A percentile compares a stretch with the other conserved stretches of the same genome.
These are phyloP conservation scores for Cardamine chenopodiifolia DNA, from an alignment of 345 rosid genomes.

Conservation along the genomic window DNA sequence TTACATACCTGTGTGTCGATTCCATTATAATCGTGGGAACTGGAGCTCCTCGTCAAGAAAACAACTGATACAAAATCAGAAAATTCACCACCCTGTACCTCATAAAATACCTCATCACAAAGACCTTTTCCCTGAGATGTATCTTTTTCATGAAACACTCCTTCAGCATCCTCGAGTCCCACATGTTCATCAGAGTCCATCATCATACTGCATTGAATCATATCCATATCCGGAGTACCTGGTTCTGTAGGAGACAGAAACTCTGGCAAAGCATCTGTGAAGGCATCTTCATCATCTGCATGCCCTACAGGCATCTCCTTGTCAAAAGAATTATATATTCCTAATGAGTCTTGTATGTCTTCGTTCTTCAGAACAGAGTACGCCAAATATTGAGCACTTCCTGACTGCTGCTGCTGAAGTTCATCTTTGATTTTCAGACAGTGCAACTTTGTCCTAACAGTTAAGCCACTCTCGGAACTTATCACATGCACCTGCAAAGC, in stretches of 20 bases:
- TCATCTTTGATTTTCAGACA: conserved; percentile 89
- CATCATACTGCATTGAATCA: conserved; percentile 48
- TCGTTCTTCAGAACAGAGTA: conserved; percentile 77
- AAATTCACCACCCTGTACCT: conserved; percentile 72
- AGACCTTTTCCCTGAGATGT: conserved; percentile 53
- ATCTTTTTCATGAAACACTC: conserved; percentile 52
- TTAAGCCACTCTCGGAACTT: conserved; percentile 66
- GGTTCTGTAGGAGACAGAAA: conserved; percentile 68
- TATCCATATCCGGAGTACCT: conserved; percentile 53
- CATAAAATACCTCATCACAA: conserved; percentile 79
- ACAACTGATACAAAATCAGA: conserved; percentile 83
- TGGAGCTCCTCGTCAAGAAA: conserved; percentile 70
- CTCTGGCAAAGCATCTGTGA: conserved; percentile 90
- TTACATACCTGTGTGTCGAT: conserved; percentile 82
- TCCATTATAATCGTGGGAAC: conserved; percentile 86
- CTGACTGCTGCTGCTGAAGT: conserved; percentile 69
- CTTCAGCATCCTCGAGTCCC: conserved; percentile 58
- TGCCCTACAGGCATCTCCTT: conserved; percentile 47
- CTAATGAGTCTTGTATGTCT: conserved; percentile 46
- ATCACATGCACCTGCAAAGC: conserved; percentile 71
- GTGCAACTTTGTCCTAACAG: conserved; percentile 83
- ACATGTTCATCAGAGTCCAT: conserved; percentile 46
- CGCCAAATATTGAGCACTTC: conserved; percentile 65
- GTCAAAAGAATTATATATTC: conserved; percentile 43
- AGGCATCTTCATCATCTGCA: conserved; percentile 81